Conservation (phyloP, 352 stramenopile species). For the Phytophthora europaea region DNA sequence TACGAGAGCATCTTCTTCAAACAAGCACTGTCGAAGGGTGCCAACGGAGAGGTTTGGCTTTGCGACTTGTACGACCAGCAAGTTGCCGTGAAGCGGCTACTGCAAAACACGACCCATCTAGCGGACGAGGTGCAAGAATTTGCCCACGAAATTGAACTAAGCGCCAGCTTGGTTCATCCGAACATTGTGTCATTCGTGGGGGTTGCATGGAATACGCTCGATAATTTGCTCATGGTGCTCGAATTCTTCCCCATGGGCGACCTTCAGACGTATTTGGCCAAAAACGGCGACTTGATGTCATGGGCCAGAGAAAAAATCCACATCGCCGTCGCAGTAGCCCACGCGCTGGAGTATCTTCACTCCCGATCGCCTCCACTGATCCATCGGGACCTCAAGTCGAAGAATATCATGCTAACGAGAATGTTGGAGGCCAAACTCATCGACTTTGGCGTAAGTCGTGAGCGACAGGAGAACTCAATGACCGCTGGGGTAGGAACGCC, state of each 20-base stretch:
- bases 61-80: conserved; percentile 36
- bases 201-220: conserved; percentile 59
- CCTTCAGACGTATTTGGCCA: conserved; percentile 45
- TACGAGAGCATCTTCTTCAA: conserved; percentile 40
- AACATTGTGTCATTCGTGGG: conserved; percentile 50
- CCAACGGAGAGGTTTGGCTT: conserved; percentile 64
- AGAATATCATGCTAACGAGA: conserved; percentile 78
- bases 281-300: conserved; percentile 28
- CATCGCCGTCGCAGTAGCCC: conserved; percentile 43
- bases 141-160: conserved; percentile 49
- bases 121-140: conserved; percentile 49
- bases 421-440: conserved; percentile 70
- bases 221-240: conserved; percentile 53
- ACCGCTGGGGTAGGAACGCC: conserved; percentile 36
- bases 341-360: conserved; percentile 47
- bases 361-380: conserved; percentile 34
- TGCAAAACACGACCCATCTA: conserved; percentile 35
- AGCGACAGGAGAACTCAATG: conserved; percentile 38
- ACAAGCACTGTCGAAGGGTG: conserved; percentile 45
- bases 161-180: conserved; percentile 38
- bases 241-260: conserved; percentile 58
- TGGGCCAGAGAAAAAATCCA: conserved; percentile 49
- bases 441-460: conserved; percentile 46
- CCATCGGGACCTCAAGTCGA: conserved; percentile 50
- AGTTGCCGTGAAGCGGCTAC: conserved; percentile 57